Conservation (phyloP, 495 filamentous ascomycete species). For the Xylaria nigripes region DNA sequence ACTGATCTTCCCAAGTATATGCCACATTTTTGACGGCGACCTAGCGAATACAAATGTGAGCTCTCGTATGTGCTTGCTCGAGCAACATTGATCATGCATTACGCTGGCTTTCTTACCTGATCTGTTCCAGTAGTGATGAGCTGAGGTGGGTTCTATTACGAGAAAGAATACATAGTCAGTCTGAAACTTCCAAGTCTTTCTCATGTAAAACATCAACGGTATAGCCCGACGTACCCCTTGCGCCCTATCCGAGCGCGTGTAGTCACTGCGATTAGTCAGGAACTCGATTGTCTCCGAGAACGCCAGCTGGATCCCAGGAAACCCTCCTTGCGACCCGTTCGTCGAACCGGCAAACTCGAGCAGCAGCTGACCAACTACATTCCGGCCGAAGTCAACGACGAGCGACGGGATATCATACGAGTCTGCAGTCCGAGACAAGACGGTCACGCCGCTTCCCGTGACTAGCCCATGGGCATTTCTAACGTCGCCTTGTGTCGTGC, state of each 20-base stretch:
- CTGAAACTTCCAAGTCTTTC: background rate
- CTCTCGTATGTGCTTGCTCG: background rate
- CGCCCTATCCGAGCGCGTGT: constrained; percentile 36
- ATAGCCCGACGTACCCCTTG: background rate
- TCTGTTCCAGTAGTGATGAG: constrained; percentile 33
- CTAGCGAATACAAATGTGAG: constrained; percentile 2
- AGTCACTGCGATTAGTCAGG: constrained; percentile 36
- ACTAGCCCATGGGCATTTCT: constrained; percentile 27
- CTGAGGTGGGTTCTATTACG: constrained; percentile 17
- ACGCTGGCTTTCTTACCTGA: constrained; percentile 22
- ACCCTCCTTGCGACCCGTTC: constrained; percentile 10
- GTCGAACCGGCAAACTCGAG: constrained; percentile 19
- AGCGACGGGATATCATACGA: constrained; percentile 15
- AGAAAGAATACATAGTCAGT: background rate
- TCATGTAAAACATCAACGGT: background rate
- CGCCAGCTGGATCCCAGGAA: constrained; percentile 35
- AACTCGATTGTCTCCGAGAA: constrained; percentile 41
- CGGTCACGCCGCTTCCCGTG: constrained; percentile 14
- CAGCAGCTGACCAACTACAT: constrained; percentile 30
- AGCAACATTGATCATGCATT: constrained; percentile 7
- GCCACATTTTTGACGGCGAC: constrained; percentile 31
- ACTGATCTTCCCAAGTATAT: constrained; percentile 34
- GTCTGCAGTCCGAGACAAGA: constrained; percentile 16
- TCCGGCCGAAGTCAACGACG: constrained; percentile 40
- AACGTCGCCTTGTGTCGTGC: constrained; percentile 21